Evolutionary conservation across 371 early-diverging fungal genomes (phyloP).

Genomic region (Mucor irregularis): DNA sequence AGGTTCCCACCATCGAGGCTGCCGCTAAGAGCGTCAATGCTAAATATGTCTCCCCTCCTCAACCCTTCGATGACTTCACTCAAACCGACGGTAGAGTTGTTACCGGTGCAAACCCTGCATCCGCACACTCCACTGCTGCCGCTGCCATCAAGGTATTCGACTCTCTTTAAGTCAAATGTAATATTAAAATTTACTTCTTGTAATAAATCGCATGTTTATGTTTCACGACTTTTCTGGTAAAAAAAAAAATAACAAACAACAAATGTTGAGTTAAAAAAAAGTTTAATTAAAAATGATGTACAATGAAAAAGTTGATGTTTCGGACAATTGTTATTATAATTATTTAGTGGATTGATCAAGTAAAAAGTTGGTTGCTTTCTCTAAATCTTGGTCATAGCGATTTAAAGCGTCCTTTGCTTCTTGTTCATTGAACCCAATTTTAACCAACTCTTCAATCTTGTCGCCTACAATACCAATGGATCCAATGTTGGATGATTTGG

Average conservation of each 20-base stretch:
- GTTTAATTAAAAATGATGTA: neutral
- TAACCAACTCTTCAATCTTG: constrained; percentile 49
- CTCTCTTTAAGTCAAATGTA: too few relatives aligned
- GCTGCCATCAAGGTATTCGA: constrained; percentile 46
- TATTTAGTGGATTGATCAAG: constrained; percentile 48
- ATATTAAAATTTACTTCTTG: neutral
- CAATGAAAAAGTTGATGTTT: too few relatives aligned
- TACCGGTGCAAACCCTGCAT: constrained; percentile 55
- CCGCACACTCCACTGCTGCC: constrained; percentile 52
- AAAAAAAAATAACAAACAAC: too few relatives aligned
- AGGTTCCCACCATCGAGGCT: constrained; percentile 42
- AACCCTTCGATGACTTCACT: constrained; percentile 48
- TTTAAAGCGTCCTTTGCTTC: constrained; percentile 68
- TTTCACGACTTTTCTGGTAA: neutral
- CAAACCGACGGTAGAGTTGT: constrained; percentile 47
- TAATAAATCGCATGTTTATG: neutral
- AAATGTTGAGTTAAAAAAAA: too few relatives aligned
- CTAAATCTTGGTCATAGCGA: constrained; percentile 66
- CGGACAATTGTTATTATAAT: too few relatives aligned
- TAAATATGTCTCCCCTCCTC: constrained; percentile 37
- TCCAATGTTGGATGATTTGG: constrained; percentile 14
- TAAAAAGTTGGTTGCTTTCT: constrained; percentile 70
- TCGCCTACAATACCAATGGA: constrained; percentile 24
- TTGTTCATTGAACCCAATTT: constrained; percentile 65
- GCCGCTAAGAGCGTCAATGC: constrained; percentile 34